Evolutionary conservation across 169 alveolate species (phyloP).

Genomic region (Plasmodium coatneyi): DNA sequence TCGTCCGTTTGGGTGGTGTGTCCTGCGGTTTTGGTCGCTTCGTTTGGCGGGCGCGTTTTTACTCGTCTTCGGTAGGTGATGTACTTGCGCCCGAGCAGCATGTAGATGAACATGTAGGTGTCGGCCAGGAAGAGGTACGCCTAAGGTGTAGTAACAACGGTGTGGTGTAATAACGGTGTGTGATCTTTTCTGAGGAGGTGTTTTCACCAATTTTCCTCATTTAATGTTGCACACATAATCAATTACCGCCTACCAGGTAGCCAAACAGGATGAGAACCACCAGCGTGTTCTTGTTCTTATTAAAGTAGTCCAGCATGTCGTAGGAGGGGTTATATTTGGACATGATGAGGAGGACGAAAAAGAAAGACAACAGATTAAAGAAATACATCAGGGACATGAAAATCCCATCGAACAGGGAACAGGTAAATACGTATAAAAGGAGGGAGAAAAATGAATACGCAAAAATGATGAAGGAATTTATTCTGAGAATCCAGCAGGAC

Average conservation of each 20-base stretch:
- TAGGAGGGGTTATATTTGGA: slow-evolving; percentile 24
- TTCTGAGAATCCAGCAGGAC: slow-evolving; percentile 19
- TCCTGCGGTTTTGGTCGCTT: neutral
- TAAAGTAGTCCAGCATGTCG: slow-evolving; percentile 18
- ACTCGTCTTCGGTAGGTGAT: slow-evolving; percentile 15
- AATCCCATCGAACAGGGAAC: slow-evolving; percentile 38
- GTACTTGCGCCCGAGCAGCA: slow-evolving; percentile 53
- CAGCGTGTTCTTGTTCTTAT: slow-evolving; percentile 9
- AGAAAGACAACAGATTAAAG: slow-evolving; percentile 16
- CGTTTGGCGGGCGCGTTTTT: neutral
- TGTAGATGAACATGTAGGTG: slow-evolving; percentile 47
- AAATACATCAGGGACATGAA: slow-evolving; percentile 23
- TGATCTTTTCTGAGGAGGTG: neutral
- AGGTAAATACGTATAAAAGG: neutral
- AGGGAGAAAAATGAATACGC: slow-evolving; percentile 3
- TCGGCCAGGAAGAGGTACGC: slow-evolving; percentile 34
- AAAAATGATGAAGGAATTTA: slow-evolving; percentile 11
- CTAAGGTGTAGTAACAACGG: no score
- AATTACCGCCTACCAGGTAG: neutral
- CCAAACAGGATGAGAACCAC: slow-evolving; percentile 23
- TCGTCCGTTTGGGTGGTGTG: neutral
- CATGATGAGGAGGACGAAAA: slow-evolving; percentile 11
- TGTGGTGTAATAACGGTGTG: no score
- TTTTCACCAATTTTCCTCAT: neutral
- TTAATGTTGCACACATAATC: neutral